Conservation (phyloP, 768 basidiomycete genomes). For the Pulveroboletus sp. region DNA sequence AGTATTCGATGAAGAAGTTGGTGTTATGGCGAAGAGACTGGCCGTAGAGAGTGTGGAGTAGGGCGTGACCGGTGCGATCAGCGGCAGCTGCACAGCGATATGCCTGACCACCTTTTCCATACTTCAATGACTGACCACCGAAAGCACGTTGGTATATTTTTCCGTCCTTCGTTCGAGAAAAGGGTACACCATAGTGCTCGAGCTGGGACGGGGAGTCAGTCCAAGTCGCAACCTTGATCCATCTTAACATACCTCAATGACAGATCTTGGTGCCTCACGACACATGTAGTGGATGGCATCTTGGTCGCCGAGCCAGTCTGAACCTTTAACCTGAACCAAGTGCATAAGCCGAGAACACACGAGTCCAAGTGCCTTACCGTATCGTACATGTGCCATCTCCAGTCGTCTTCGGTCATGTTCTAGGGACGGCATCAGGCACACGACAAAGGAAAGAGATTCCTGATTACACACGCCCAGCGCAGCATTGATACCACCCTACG, state of each 20-base stretch:
- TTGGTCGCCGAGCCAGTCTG: conserved; percentile 99
- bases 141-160: conserved; percentile 99
- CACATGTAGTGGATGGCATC: conserved; percentile 99
- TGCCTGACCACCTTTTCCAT: conserved; percentile 97
- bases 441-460: conserved; percentile 1
- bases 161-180: conserved; percentile 96
- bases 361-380: conserved; percentile 50
- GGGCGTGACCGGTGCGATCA: conserved; percentile 96
- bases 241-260: conserved; percentile 66
- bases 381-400: conserved; percentile 99
- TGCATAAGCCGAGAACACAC: conserved; percentile 12
- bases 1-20: conserved; percentile 99
- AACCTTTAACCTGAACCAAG: conserved; percentile 83
- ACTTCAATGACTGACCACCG: conserved; percentile 96
- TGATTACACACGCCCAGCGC: conserved; percentile 73
- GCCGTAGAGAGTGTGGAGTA: conserved; percentile 98
- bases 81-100: conserved; percentile 99
- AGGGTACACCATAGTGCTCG: conserved; percentile 97
- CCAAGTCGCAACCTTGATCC: background rate
- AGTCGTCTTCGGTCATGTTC: conserved; percentile 99
- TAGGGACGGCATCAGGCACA: conserved; percentile 25
- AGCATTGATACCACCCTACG: conserved; percentile 94
- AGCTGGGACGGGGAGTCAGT: conserved; percentile 47
- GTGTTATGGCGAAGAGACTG: conserved; percentile 99
- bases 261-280: conserved; percentile 89